Conservation (phyloP, 2,329 filamentous ascomycete species). For the Knufia fluminis region DNA sequence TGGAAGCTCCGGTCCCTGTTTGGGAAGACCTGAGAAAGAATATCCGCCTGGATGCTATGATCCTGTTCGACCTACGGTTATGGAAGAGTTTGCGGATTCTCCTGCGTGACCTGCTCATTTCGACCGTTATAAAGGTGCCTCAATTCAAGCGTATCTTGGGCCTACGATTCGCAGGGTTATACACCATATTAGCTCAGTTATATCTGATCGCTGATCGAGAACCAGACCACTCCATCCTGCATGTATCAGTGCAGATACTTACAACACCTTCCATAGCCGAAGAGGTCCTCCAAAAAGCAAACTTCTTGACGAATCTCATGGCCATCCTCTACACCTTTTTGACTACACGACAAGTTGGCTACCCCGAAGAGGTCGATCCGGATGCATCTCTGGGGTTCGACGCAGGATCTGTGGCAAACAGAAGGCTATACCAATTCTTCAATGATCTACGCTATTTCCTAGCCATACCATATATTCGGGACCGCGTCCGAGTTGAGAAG, state of each 20-base stretch:
- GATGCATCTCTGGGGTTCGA: slow-evolving; percentile 86
- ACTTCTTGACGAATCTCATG: slow-evolving; percentile 90
- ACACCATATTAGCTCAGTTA: slow-evolving; percentile 84
- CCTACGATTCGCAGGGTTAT: slow-evolving; percentile 86
- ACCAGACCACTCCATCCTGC: slow-evolving; percentile 97
- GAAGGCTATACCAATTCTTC: slow-evolving; percentile 96
- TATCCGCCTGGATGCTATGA: slow-evolving; percentile 84
- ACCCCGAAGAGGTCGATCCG: slow-evolving; percentile 79
- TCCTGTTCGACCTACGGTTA: slow-evolving; percentile 86
- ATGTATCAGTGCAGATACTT: slow-evolving; percentile 89
- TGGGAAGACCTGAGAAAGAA: slow-evolving; percentile 85
- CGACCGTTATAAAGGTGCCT: slow-evolving; percentile 88
- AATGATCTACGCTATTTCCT: slow-evolving; percentile 87
- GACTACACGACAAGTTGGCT: slow-evolving; percentile 89
- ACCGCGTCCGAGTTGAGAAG: slow-evolving; percentile 69
- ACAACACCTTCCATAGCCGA: slow-evolving; percentile 94
- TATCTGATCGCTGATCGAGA: slow-evolving; percentile 94
- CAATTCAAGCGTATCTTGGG: slow-evolving; percentile 93
- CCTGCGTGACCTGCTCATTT: slow-evolving; percentile 87
- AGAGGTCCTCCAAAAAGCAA: slow-evolving; percentile 87
- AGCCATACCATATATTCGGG: slow-evolving; percentile 77
- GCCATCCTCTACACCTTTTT: slow-evolving; percentile 96
- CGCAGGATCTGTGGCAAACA: slow-evolving; percentile 85
- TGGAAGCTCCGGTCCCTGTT: slow-evolving; percentile 67
- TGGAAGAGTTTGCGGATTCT: slow-evolving; percentile 95